Percentiles rank a stretch among this genome's conserved stretches.
phyloP scores from a whole-genome alignment of 768 basidiomycete genomes.

The Arthromyces matolae region DNA sequence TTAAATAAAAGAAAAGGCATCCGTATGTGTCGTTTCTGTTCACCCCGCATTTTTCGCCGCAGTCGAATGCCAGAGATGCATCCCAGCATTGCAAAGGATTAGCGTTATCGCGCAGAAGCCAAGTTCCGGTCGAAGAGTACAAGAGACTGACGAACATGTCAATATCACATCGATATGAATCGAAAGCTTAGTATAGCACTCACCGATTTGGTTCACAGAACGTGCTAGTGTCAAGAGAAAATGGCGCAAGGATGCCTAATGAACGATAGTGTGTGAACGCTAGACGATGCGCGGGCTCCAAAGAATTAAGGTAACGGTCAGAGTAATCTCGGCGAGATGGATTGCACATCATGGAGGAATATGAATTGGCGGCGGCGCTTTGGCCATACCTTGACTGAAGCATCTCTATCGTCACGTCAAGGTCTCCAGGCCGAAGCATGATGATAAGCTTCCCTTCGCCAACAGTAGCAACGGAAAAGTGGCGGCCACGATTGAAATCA shows the following conservation, averaged over 20 bases:
- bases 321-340: slow-evolving; percentile 33
- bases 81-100: slow-evolving; percentile 43
- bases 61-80: slow-evolving; percentile 26
- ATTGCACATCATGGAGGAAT: slow-evolving; percentile 29
- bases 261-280: slow-evolving; percentile 25
- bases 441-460: slow-evolving; percentile 23
- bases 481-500: slow-evolving; percentile 9
- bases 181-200: not conserved
- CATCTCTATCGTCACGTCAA: slow-evolving; percentile 21
- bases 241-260: slow-evolving; percentile 28
- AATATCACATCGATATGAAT: not conserved
- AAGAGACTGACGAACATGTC: slow-evolving; percentile 25
- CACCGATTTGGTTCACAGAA: slow-evolving; percentile 31
- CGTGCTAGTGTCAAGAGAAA: slow-evolving; percentile 20
- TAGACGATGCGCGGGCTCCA: slow-evolving; percentile 34
- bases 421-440: slow-evolving; percentile 12
- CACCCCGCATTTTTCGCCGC: slow-evolving; percentile 27
- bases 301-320: slow-evolving; percentile 31
- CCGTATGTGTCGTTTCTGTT: slow-evolving; percentile 28
- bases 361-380: slow-evolving; percentile 19
- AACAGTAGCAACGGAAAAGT: slow-evolving; percentile 16
- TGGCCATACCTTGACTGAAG: slow-evolving; percentile 22
- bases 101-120: slow-evolving; percentile 35
- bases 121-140: slow-evolving; percentile 33
- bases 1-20: slow-evolving; percentile 33